phyloP scores from a whole-genome alignment of 2,329 filamentous ascomycete genomes.

The Aspergillus cejpii region DNA sequence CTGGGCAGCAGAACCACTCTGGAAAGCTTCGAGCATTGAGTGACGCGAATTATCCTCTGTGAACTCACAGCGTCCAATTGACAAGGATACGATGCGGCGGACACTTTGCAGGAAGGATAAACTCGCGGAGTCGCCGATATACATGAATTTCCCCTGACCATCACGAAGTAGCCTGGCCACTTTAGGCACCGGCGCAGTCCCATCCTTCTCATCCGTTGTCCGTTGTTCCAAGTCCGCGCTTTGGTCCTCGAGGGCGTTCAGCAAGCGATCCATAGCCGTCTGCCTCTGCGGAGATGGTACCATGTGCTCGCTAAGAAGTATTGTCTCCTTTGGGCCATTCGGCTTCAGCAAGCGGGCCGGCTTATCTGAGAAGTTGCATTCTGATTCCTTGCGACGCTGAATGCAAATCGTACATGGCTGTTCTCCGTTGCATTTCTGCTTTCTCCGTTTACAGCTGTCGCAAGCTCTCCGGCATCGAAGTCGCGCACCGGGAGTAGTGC shows the following conservation, averaged over 20 bases:
- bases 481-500: constrained; percentile 25
- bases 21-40: constrained; percentile 40
- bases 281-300: constrained; percentile 27
- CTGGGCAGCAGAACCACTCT: constrained; percentile 26
- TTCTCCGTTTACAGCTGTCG: constrained; percentile 43
- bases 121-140: constrained; percentile 50
- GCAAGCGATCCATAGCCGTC: constrained; percentile 31
- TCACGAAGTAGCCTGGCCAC: constrained; percentile 45
- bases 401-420: constrained; percentile 48
- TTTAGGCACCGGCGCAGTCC: constrained; percentile 31
- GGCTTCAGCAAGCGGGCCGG: constrained; percentile 31
- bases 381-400: constrained; percentile 37
- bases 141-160: constrained; percentile 49
- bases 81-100: constrained; percentile 44
- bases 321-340: constrained; percentile 25
- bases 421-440: constrained; percentile 49
- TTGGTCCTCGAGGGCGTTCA: constrained; percentile 30
- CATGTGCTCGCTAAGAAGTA: constrained; percentile 30
- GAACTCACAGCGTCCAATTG: constrained; percentile 39
- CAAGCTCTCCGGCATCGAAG: constrained; percentile 38
- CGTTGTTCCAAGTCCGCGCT: constrained; percentile 27
- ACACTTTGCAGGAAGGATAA: constrained; percentile 50
- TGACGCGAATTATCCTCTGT: constrained; percentile 39
- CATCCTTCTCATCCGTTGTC: constrained; percentile 28
- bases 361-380: constrained; percentile 38